phyloP scores from a whole-genome alignment of 2,329 filamentous ascomycete genomes.

The Neocatenulostroma microsporum region DNA sequence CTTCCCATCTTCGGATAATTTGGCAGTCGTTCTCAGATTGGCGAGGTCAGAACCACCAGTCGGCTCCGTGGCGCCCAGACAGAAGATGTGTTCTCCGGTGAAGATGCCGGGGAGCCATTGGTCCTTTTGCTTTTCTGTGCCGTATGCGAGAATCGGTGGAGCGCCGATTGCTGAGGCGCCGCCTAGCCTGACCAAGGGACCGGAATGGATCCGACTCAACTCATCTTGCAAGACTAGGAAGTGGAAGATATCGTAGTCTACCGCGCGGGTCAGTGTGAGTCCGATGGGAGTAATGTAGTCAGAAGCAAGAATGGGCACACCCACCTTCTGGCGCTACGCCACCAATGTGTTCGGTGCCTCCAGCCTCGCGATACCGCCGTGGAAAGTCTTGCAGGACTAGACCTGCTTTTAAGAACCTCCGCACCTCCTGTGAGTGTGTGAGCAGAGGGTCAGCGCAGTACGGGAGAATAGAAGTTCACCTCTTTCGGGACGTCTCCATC shows the following conservation, averaged over 20 bases:
- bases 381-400: conserved; percentile 40
- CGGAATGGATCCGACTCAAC: conserved; percentile 32
- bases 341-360: too few species aligned
- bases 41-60: conserved; percentile 56
- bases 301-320: too few species aligned
- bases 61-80: conserved; percentile 59
- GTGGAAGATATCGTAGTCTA: conserved; percentile 54
- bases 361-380: conserved; percentile 35
- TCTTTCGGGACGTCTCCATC: conserved; percentile 42
- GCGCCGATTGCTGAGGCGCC: conserved; percentile 56
- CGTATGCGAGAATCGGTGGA: conserved; percentile 57
- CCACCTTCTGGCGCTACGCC: too few species aligned
- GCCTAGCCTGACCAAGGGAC: conserved; percentile 51
- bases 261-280: too few species aligned
- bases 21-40: conserved; percentile 54
- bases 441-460: too few species aligned
- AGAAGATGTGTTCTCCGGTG: conserved; percentile 53
- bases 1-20: conserved; percentile 35
- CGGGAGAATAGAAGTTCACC: too few species aligned
- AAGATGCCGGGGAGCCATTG: conserved; percentile 55
- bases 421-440: too few species aligned
- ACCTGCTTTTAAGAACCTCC: too few species aligned
- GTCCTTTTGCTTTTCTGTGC: conserved; percentile 51
- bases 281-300: too few species aligned
- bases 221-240: conserved; percentile 29